Base-by-base conservation (phyloP, 768 basidiomycete genomes). In the Coprinopsis sp. region DNA sequence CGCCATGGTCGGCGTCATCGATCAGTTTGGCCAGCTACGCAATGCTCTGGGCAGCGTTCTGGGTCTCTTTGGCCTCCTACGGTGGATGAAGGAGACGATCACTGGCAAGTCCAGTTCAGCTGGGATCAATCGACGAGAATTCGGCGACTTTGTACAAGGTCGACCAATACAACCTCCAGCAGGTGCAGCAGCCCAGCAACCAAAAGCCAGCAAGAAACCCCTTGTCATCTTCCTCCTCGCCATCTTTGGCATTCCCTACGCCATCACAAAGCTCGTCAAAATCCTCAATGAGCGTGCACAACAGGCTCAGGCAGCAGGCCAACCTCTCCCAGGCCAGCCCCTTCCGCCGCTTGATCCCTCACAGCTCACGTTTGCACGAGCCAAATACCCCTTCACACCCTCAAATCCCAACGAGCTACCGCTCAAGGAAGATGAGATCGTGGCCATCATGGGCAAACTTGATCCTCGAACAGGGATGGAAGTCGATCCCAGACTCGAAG, bases 1-100 rank as follows among this genome's bases (percentile, higher is more conserved):
- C 63, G 91, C 92, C 47, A 92, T 95, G 85, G 91, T 94, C 41
- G 90, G 91, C 51, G 95, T 99, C 36, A 77, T 94, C 30, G 96
- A 99, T 59, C 96, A 99, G 60, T 86, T 99, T 58, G 83, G 82
- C 2, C 90, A 91, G 55, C 79, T 97, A 33, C 79, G 92, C 40
- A 87, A 94, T 54, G 94, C 92, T 11, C 77, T 98, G 13, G 94
- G 92, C 19, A 93, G 93, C 60, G 91, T 98, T 0, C 73, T 98
- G 4, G 91, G 91, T 25, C 65, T 98, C 28, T 97, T 99, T 58
- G 91, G 91, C 3, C 76, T 98, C 40, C 58, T 97, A 7, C 70
- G 89, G 40, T 97, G 90, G 91, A 72, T 94, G 69, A 81, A 77
- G 47, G 82, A 82, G 37, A 66, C 81, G 10, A 56, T 86, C 30